Evolutionary conservation across 257 asterid species (phyloP).

Genomic region (Solanum lycopersicoides): DNA sequence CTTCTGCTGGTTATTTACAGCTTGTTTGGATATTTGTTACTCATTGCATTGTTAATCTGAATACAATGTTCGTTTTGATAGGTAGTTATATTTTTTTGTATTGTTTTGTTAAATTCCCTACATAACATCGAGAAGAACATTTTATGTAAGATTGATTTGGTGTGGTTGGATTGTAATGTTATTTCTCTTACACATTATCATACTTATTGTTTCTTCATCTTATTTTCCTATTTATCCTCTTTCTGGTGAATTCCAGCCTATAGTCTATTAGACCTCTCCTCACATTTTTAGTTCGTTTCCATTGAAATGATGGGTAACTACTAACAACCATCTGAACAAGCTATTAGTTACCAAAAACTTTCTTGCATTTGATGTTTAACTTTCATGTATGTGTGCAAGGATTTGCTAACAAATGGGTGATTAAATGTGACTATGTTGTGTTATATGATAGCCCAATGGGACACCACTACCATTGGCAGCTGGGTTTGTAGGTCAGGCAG

Average conservation of each 20-base stretch:
- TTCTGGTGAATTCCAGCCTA: neutral
- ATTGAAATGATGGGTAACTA: neutral
- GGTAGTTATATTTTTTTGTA: neutral
- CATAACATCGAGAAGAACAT: neutral
- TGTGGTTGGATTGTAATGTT: neutral
- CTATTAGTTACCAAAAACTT: neutral
- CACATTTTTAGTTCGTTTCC: neutral
- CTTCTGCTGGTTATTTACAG: neutral
- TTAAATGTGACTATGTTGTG: neutral
- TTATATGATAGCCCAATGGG: slow-evolving; percentile 51
- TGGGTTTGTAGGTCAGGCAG: slow-evolving; percentile 91
- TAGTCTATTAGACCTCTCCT: neutral
- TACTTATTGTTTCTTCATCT: neutral
- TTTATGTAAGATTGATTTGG: neutral
- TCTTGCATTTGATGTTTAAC: neutral
- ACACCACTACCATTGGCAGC: slow-evolving; percentile 79
- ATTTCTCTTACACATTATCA: neutral
- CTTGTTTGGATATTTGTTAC: neutral
- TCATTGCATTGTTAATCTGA: neutral
- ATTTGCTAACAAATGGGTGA: neutral
- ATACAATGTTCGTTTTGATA: neutral
- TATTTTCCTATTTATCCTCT: neutral
- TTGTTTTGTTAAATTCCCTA: neutral
- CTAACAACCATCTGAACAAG: neutral
- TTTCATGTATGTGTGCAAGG: neutral